Conservation (phyloP, 2,329 filamentous ascomycete species). For the Talaromyces funiculosus region DNA sequence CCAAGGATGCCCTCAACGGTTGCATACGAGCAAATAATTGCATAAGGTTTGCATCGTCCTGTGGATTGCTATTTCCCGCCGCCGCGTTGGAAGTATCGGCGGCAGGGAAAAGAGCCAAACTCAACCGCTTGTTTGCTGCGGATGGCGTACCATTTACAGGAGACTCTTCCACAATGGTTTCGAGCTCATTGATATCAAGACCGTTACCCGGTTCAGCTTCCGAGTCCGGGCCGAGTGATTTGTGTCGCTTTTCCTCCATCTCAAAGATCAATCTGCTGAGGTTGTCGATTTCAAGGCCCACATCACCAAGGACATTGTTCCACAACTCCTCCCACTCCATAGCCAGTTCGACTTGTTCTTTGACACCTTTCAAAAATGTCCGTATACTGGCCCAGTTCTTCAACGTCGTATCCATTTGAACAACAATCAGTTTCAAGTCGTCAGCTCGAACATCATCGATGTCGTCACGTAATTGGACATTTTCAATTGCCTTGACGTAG, state of each 20-base stretch:
- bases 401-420: conserved; percentile 84
- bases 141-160: conserved; percentile 53
- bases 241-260: conserved; percentile 93
- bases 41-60: conserved; percentile 82
- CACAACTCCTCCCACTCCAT: conserved; percentile 99
- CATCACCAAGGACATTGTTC: conserved; percentile 88
- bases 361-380: conserved; percentile 68
- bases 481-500: conserved; percentile 90
- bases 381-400: conserved; percentile 80
- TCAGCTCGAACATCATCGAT: conserved; percentile 64
- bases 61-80: conserved; percentile 40
- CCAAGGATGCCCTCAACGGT: conserved; percentile 81
- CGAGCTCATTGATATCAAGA: conserved; percentile 78
- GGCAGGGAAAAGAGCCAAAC: conserved; percentile 49
- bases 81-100: conserved; percentile 38
- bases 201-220: conserved; percentile 47
- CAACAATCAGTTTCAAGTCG: conserved; percentile 68
- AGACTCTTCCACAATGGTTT: conserved; percentile 87
- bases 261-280: conserved; percentile 81
- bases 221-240: conserved; percentile 58
- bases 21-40: conserved; percentile 94
- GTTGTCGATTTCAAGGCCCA: conserved; percentile 79
- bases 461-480: conserved; percentile 73
- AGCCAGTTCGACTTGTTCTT: conserved; percentile 87
- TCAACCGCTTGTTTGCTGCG: conserved; percentile 58